Conservation (phyloP, 768 basidiomycete genomes). For the Podaxis carcinomalis region DNA sequence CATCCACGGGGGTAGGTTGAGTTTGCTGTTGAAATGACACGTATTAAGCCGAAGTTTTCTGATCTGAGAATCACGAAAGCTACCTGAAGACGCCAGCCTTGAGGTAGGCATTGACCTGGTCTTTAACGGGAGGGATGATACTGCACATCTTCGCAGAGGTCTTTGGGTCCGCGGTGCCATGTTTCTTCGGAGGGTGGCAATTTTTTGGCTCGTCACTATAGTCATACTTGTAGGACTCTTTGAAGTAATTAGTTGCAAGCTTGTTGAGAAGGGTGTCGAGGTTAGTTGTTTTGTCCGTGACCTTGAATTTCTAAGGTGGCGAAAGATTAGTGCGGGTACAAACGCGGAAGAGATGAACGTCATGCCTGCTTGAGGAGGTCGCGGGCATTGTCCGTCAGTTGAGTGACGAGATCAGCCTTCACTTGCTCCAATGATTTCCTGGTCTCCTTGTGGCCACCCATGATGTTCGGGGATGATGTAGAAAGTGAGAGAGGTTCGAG, state of each 20-base stretch:
- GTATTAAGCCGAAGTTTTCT: background rate
- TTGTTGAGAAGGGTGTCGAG: background rate
- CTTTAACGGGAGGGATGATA: background rate
- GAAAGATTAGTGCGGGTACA: background rate
- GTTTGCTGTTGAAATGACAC: background rate
- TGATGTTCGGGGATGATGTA: background rate
- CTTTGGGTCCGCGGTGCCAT: background rate
- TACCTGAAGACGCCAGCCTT: background rate
- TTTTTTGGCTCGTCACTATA: background rate
- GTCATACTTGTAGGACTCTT: background rate
- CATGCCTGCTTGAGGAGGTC: background rate
- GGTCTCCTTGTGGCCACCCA: background rate
- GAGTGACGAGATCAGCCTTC: background rate
- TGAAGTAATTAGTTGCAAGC: background rate
- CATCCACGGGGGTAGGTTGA: background rate
- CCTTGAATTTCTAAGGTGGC: background rate
- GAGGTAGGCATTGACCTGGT: background rate
- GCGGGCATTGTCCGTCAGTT: background rate
- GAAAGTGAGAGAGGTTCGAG: background rate
- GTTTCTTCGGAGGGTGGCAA: background rate
- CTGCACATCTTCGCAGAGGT: background rate
- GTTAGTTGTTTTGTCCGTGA: background rate
- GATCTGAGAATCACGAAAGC: background rate
- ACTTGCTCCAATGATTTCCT: background rate
- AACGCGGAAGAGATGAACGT: background rate